Percentiles rank a stretch among this genome's conserved stretches.
These are phyloP conservation scores for Fraxinus paxiana DNA, from an alignment of 305 asterid species.

Conservation along the genomic window DNA sequence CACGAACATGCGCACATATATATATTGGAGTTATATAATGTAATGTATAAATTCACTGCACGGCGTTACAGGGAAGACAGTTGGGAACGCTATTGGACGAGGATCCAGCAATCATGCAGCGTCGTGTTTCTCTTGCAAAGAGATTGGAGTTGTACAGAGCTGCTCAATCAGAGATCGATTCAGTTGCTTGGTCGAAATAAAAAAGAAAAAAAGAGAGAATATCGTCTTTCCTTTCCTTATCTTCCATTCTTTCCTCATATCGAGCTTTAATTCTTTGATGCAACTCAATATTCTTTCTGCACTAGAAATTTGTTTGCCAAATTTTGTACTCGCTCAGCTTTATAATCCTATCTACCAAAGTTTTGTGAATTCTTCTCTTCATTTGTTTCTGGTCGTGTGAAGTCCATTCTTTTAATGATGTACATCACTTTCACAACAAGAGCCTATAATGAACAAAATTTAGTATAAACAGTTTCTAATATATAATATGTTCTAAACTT, in stretches of 20 bases:
- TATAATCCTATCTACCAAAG: not conserved
- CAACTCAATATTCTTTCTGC: not conserved
- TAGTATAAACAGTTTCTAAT: not conserved
- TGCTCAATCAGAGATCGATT: conserved; percentile 67
- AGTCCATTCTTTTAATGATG: not conserved
- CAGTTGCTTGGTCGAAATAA: conserved; percentile 67
- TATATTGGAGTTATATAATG: not conserved
- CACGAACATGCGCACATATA: not conserved
- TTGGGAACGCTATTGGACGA: conserved; percentile 66
- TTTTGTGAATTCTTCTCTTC: not conserved
- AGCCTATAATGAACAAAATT: not conserved
- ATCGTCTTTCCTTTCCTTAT: not conserved
- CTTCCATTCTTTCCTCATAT: not conserved
- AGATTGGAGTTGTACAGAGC: conserved; percentile 68
- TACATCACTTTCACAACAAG: not conserved
- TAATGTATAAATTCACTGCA: not conserved
- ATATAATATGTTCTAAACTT: too few species aligned
- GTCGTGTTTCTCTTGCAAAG: conserved; percentile 57
- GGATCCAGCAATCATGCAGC: conserved; percentile 70
- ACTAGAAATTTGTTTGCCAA: not conserved
- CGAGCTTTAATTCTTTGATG: not conserved
- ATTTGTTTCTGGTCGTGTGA: not conserved
- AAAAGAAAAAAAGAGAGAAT: not conserved
- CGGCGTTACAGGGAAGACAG: conserved; percentile 42
- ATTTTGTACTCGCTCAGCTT: not conserved